These are phyloP conservation scores for Blastomyces emzantsi DNA, from an alignment of 2,329 filamentous ascomycete genomes.

Conservation along the genomic window DNA sequence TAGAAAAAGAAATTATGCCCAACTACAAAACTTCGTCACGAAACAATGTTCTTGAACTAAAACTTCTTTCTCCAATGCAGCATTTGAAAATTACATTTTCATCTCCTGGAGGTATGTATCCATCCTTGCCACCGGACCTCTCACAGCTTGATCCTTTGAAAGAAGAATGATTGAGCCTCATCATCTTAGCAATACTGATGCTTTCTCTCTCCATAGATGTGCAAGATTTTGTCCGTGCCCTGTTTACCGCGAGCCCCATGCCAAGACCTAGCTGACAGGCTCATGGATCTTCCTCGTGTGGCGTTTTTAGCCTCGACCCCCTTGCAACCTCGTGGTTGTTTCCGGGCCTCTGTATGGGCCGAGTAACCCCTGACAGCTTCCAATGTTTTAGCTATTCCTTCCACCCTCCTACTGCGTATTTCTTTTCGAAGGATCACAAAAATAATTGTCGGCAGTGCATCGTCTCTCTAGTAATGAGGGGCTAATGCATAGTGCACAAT, in stretches of 20 bases:
- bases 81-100: constrained; percentile 4
- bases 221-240: background rate
- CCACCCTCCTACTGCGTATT: too few relatives aligned
- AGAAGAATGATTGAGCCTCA: background rate
- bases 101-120: background rate
- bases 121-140: background rate
- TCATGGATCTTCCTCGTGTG: background rate
- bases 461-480: background rate
- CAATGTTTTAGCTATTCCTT: background rate
- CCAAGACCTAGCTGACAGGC: background rate
- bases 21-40: background rate
- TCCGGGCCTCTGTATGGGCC: background rate
- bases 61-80: background rate
- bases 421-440: background rate
- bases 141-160: background rate
- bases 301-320: background rate
- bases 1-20: constrained; percentile 1
- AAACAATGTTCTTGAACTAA: background rate
- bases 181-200: background rate
- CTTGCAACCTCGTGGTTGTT: constrained; percentile 4
- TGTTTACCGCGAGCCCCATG: background rate
- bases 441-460: background rate
- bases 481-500: background rate
- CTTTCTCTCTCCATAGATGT: background rate
- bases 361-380: background rate